These are phyloP conservation scores for Leptosphaerulina australis DNA, from an alignment of 2,329 filamentous ascomycete species.

Conservation along the genomic window DNA sequence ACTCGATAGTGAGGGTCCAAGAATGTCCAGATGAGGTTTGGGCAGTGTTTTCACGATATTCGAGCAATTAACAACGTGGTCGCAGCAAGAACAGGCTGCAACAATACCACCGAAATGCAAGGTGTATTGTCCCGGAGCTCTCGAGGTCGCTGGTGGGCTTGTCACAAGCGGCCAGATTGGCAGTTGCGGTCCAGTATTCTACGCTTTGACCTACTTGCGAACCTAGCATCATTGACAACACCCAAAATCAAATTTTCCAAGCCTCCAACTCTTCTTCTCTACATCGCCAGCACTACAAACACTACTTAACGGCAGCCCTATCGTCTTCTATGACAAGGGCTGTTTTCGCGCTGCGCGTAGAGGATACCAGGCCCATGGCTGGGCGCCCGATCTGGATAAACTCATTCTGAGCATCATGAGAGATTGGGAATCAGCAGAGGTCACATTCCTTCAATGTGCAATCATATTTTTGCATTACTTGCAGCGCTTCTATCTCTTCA, in stretches of 20 bases:
- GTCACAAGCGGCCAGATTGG: conserved; percentile 43
- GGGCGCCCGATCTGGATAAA: conserved; percentile 71
- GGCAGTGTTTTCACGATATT: conserved; percentile 9
- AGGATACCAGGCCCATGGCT: conserved; percentile 68
- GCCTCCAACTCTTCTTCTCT: conserved; percentile 52
- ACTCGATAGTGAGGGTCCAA: conserved; percentile 38
- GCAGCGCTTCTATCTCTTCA: not conserved
- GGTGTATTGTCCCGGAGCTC: conserved; percentile 36
- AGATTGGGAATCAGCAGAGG: conserved; percentile 75
- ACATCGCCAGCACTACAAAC: conserved; percentile 62
- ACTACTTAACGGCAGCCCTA: conserved; percentile 64
- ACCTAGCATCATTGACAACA: conserved; percentile 31
- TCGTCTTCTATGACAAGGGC: conserved; percentile 56
- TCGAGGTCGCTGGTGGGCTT: conserved; percentile 17
- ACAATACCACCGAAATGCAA: conserved; percentile 23
- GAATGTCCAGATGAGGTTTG: conserved; percentile 13
- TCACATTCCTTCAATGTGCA: conserved; percentile 55
- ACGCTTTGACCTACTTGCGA: conserved; percentile 27
- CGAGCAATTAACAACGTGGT: conserved; percentile 23
- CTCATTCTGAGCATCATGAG: conserved; percentile 67
- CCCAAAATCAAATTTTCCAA: conserved; percentile 44
- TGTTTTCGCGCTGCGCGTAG: conserved; percentile 75
- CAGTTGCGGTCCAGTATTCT: conserved; percentile 17
- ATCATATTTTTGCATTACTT: not conserved
- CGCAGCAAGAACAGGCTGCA: conserved; percentile 30